Conservation (phyloP, 2,329 filamentous ascomycete genomes). For the Beauveria varroae region DNA sequence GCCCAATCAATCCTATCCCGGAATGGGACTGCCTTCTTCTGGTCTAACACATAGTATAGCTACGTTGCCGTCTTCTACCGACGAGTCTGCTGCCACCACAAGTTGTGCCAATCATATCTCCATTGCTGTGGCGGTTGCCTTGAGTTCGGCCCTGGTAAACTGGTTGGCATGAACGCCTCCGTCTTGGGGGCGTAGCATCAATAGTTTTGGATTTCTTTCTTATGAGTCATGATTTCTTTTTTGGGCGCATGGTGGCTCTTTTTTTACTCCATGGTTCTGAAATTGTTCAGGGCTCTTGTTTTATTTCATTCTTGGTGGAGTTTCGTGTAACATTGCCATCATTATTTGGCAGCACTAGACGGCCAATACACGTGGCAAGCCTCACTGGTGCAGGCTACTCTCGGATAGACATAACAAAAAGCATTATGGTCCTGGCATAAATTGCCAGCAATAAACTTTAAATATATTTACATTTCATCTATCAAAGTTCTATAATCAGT, state of each 20-base stretch:
- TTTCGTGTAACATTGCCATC: not conserved
- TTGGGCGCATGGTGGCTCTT: not conserved
- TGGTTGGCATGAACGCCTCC: not conserved
- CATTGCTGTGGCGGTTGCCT: constrained; percentile 2
- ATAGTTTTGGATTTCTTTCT: constrained; percentile 9
- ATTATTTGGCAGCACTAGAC: not conserved
- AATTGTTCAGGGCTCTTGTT: not conserved
- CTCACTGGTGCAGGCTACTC: constrained; percentile 2
- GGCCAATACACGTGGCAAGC: not conserved
- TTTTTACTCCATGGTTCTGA: not conserved
- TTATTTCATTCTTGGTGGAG: not conserved
- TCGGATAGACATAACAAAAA: constrained; percentile 9
- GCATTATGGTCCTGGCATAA: not conserved
- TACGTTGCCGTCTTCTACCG: constrained; percentile 6
- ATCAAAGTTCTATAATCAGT: not conserved
- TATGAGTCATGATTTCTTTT: constrained; percentile 7
- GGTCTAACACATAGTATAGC: constrained; percentile 10
- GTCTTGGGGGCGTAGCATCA: not conserved
- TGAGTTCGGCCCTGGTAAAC: constrained; percentile 1
- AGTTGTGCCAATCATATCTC: not conserved
- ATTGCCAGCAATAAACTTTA: not conserved
- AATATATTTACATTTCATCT: constrained; percentile 4
- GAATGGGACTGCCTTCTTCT: not conserved
- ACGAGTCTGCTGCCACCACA: not conserved
- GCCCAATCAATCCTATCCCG: constrained; percentile 4